A percentile compares a stretch with the other conserved stretches of the same genome.
These are phyloP conservation scores for Panaeolus cyanescens DNA, from an alignment of 768 basidiomycete species.

Conservation along the genomic window DNA sequence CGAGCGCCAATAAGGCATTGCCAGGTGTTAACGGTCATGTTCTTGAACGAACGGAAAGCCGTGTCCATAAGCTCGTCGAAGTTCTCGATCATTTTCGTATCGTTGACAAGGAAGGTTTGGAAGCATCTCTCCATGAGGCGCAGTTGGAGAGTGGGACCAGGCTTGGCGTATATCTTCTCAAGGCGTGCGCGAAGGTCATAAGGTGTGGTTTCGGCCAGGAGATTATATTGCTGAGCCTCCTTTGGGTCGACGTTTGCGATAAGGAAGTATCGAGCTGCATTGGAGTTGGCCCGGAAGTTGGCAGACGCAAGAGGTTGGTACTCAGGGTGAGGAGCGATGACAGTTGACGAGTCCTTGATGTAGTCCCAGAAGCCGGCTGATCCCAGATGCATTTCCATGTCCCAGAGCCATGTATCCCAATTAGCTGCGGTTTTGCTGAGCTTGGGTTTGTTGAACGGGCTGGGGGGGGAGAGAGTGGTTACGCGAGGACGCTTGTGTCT, in stretches of 20 bases:
- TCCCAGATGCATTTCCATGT: background rate
- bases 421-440: background rate
- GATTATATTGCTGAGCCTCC: too few species aligned
- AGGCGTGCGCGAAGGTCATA: background rate
- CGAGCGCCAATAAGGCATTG: too few species aligned
- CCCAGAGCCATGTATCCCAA: background rate
- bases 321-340: background rate
- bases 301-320: background rate
- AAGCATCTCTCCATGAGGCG: background rate
- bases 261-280: background rate
- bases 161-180: background rate
- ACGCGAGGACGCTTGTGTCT: too few species aligned
- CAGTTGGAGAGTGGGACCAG: background rate
- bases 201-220: too few species aligned
- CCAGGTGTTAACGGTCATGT: background rate
- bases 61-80: background rate
- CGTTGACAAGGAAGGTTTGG: background rate
- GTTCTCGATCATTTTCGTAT: background rate
- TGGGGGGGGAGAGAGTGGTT: too few species aligned
- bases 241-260: background rate
- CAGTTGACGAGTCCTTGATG: background rate
- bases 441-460: too few species aligned
- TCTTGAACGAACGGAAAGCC: background rate
- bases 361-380: background rate
- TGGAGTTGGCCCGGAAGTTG: background rate